Evolutionary conservation across 129 eudicot genomes (phyloP).

Genomic region (Tagetes patula): DNA sequence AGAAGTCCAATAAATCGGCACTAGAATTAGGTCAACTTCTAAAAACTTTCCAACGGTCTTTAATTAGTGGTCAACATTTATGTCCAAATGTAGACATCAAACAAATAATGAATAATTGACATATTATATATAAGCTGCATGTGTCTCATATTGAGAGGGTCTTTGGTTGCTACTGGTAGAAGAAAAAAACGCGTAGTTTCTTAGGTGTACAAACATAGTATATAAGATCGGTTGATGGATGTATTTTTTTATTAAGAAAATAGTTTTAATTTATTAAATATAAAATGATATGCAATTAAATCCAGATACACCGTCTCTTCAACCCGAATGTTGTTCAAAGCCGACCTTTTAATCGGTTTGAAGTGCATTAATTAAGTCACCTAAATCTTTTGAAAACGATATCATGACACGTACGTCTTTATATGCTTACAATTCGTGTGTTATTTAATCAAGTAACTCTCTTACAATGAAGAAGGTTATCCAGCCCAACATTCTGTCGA

Average conservation of each 20-base stretch:
- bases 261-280: not conserved
- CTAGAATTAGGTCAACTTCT: slow-evolving; percentile 40
- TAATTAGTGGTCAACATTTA: slow-evolving; percentile 28
- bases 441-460: too few relatives aligned
- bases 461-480: too few relatives aligned
- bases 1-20: slow-evolving; percentile 23
- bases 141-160: not conserved
- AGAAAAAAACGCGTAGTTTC: slow-evolving; percentile 1
- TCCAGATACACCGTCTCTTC: not conserved
- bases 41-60: slow-evolving; percentile 4
- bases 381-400: not conserved
- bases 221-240: not conserved
- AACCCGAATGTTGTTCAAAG: not conserved
- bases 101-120: not conserved
- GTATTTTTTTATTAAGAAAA: not conserved
- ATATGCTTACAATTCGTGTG: too few relatives aligned
- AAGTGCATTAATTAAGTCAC: not conserved
- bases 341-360: not conserved
- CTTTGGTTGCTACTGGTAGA: not conserved
- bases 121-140: not conserved
- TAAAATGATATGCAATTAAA: not conserved
- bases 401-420: too few relatives aligned
- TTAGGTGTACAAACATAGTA: not conserved
- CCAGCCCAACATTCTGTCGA: too few relatives aligned
- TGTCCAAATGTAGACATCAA: slow-evolving; percentile 29